A percentile compares a stretch with the other conserved stretches of the same genome.
Evolutionary conservation across 2,329 filamentous ascomycete genomes (phyloP).

Genomic region (Penicillium palitans): DNA sequence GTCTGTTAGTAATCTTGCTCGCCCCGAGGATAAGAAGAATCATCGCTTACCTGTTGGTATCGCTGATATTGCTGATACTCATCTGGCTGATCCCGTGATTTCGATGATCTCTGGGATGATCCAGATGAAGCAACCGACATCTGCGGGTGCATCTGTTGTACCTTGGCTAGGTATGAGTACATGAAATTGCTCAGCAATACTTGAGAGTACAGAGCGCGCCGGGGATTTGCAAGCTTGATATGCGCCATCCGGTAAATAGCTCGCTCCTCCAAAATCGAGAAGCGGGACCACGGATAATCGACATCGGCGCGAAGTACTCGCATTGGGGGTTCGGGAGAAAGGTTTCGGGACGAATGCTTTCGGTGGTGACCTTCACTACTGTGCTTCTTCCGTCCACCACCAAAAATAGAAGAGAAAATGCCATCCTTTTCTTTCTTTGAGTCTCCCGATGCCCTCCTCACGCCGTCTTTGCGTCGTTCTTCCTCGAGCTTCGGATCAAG

Average conservation of each 20-base stretch:
- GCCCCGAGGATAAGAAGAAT: not conserved
- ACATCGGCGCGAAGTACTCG: conserved; percentile 78
- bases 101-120: conserved; percentile 66
- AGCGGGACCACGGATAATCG: conserved; percentile 94
- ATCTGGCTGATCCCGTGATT: conserved; percentile 41
- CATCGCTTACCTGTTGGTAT: conserved; percentile 47
- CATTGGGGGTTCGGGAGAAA: conserved; percentile 78
- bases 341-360: conserved; percentile 69
- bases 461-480: conserved; percentile 73
- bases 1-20: conserved; percentile 8
- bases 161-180: conserved; percentile 98
- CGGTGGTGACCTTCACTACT: conserved; percentile 73
- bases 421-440: conserved; percentile 88
- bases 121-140: conserved; percentile 82
- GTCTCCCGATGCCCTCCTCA: conserved; percentile 65
- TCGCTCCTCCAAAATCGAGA: conserved; percentile 90
- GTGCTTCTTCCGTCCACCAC: conserved; percentile 81
- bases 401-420: conserved; percentile 91
- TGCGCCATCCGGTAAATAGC: conserved; percentile 99
- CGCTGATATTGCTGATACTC: conserved; percentile 49
- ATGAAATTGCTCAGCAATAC: conserved; percentile 98
- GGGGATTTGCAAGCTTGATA: conserved; percentile 97
- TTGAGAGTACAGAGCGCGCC: conserved; percentile 87
- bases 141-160: conserved; percentile 97
- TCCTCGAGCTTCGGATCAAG: conserved; percentile 71